These are phyloP conservation scores for Trametes cinnabarina DNA, from an alignment of 768 basidiomycete genomes.

Conservation along the genomic window DNA sequence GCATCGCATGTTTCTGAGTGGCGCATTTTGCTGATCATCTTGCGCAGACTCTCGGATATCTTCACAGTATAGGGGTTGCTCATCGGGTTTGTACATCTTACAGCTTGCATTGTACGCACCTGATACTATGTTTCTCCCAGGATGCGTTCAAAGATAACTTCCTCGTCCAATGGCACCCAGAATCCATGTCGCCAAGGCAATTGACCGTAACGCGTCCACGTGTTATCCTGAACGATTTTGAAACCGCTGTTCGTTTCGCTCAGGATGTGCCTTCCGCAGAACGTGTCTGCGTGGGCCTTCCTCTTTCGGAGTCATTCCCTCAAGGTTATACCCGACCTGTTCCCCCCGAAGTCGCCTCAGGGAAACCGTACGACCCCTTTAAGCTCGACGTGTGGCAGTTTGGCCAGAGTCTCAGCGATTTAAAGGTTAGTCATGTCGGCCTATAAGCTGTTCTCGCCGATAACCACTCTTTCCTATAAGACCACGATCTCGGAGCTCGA, in stretches of 20 bases:
- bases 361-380: neutral
- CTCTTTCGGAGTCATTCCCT: neutral
- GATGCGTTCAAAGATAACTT: conserved; percentile 12
- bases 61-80: neutral
- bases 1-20: neutral
- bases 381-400: conserved; percentile 12
- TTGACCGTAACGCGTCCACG: neutral
- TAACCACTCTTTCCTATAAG: neutral
- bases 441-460: too few relatives aligned
- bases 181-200: neutral
- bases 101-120: too few relatives aligned
- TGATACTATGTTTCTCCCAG: neutral
- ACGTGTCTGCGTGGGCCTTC: neutral
- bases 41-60: neutral
- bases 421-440: neutral
- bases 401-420: neutral
- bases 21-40: neutral
- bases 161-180: conserved; percentile 5
- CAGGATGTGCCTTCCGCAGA: neutral
- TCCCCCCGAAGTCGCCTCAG: neutral
- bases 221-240: conserved; percentile 8
- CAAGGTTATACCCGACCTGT: neutral
- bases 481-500: neutral
- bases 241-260: neutral
- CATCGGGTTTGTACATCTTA: neutral